A percentile compares a stretch with the other conserved stretches of the same genome.
Evolutionary conservation across 495 filamentous ascomycete species (phyloP).

Genomic region (Rostrohypoxylon terebratum): DNA sequence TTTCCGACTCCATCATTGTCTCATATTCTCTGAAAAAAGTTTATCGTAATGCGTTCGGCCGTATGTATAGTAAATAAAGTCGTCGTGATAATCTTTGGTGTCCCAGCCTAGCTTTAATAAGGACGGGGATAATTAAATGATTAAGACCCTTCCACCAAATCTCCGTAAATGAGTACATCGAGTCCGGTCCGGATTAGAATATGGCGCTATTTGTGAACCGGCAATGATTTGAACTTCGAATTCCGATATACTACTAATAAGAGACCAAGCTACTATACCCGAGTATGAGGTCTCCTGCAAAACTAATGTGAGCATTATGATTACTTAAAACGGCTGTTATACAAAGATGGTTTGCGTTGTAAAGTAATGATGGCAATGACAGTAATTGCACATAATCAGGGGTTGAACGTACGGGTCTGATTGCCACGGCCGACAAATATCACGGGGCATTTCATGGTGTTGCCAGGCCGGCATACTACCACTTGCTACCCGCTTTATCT

Average conservation of each 20-base stretch:
- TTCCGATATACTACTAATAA: constrained; percentile 41
- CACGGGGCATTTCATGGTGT: constrained; percentile 57
- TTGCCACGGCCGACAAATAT: constrained; percentile 69
- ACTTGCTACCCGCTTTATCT: constrained; percentile 45
- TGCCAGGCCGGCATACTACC: constrained; percentile 51
- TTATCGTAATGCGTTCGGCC: neutral
- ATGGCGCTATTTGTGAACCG: neutral
- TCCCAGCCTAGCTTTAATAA: neutral
- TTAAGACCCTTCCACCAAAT: neutral
- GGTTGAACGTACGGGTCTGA: constrained; percentile 71
- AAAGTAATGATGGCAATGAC: neutral
- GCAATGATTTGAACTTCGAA: neutral
- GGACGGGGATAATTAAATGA: neutral
- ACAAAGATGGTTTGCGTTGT: neutral
- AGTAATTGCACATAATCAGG: constrained; percentile 44
- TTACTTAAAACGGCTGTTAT: neutral
- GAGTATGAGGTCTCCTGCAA: constrained; percentile 74
- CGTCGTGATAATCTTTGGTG: neutral
- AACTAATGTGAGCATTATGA: constrained; percentile 22
- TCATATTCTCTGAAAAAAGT: neutral
- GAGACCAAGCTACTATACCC: constrained; percentile 73
- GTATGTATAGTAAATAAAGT: neutral
- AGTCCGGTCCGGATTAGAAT: neutral
- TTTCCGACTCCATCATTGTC: neutral
- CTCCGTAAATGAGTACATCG: neutral